A percentile compares a stretch with the other conserved stretches of the same genome.
Evolutionary conservation across 306 rosid genomes (phyloP).

Genomic region (peach (Prunus persica)): DNA sequence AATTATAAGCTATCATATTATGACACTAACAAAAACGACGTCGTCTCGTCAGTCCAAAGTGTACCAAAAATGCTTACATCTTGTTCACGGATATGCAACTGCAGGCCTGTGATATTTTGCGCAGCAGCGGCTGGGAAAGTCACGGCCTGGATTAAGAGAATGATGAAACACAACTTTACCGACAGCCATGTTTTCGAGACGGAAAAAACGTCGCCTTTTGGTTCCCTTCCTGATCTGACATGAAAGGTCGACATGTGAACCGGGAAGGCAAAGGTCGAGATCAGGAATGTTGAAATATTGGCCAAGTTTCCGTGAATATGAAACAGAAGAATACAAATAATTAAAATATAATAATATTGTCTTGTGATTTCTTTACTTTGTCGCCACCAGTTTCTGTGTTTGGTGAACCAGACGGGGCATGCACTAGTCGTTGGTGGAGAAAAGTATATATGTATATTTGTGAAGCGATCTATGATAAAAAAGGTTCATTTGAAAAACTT

Average conservation of each 20-base stretch:
- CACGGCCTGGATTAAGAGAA: neutral
- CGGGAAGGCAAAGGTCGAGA: neutral
- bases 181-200: neutral
- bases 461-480: too few species aligned
- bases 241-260: slow-evolving; percentile 15
- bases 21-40: neutral
- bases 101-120: slow-evolving; percentile 25
- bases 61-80: slow-evolving; percentile 27
- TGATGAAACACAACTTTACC: neutral
- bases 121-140: neutral
- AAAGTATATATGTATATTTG: neutral
- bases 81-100: slow-evolving; percentile 41
- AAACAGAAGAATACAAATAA: neutral
- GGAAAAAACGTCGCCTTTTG: neutral
- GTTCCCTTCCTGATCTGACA: neutral
- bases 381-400: slow-evolving; percentile 14
- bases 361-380: slow-evolving; percentile 18
- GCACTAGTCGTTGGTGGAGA: neutral
- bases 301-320: slow-evolving; percentile 13
- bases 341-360: neutral
- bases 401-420: slow-evolving; percentile 11
- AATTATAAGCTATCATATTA: neutral
- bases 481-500: too few species aligned
- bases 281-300: neutral
- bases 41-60: too few species aligned